phyloP scores from a whole-genome alignment of 768 basidiomycete species.

The Polyporus arcularius region DNA sequence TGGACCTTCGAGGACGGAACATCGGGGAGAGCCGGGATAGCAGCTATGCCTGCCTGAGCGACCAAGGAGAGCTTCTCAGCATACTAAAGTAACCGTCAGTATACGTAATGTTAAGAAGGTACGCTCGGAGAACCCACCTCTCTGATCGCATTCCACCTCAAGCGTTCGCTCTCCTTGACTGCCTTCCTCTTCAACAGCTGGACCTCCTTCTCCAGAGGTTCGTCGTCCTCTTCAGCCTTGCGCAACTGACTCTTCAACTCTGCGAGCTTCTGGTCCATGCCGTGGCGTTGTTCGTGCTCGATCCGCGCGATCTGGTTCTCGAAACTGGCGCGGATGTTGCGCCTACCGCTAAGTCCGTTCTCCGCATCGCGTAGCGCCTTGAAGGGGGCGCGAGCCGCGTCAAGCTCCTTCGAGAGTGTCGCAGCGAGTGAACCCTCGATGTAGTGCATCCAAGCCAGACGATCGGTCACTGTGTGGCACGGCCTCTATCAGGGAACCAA shows the following conservation, averaged over 20 bases:
- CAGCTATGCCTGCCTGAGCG: slow-evolving; percentile 66
- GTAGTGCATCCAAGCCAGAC: slow-evolving; percentile 81
- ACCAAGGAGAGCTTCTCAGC: slow-evolving; percentile 78
- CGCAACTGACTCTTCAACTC: slow-evolving; percentile 73
- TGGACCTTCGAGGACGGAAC: slow-evolving; percentile 58
- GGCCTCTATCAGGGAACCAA: slow-evolving; percentile 5
- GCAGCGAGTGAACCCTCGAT: slow-evolving; percentile 67
- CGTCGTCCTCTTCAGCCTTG: slow-evolving; percentile 65
- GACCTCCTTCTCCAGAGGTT: slow-evolving; percentile 66
- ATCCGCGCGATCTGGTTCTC: slow-evolving; percentile 62
- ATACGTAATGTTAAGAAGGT: slow-evolving; percentile 6
- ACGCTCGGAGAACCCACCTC: slow-evolving; percentile 51
- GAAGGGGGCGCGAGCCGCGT: slow-evolving; percentile 62
- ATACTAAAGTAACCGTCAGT: slow-evolving; percentile 47
- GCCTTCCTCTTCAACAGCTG: slow-evolving; percentile 76
- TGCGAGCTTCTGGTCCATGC: slow-evolving; percentile 63
- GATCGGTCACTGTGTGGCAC: slow-evolving; percentile 61
- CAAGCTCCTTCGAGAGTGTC: slow-evolving; percentile 61
- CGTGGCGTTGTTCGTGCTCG: slow-evolving; percentile 67
- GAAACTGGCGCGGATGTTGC: slow-evolving; percentile 58
- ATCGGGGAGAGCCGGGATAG: slow-evolving; percentile 62
- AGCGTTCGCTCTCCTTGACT: slow-evolving; percentile 68
- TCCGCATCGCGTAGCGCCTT: slow-evolving; percentile 79
- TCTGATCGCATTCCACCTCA: slow-evolving; percentile 80
- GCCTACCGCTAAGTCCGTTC: slow-evolving; percentile 55